phyloP scores from a whole-genome alignment of 2,329 filamentous ascomycete genomes.

The Penicillium hordei region DNA sequence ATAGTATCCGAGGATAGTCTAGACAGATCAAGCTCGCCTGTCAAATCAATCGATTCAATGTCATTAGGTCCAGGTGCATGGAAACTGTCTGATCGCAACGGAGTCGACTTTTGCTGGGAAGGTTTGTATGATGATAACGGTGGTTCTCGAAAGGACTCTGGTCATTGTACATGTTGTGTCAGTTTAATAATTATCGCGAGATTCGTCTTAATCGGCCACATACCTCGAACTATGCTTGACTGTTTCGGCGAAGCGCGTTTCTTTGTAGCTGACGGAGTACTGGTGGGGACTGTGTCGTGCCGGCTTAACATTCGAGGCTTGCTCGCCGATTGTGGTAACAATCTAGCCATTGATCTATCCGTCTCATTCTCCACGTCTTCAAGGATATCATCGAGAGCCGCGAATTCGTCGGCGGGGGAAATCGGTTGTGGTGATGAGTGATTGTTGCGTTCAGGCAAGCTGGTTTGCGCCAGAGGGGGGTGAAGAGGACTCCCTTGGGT shows the following conservation, averaged over 20 bases:
- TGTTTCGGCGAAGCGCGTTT: constrained; percentile 13
- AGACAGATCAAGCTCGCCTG: constrained; percentile 37
- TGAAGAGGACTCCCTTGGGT: constrained; percentile 39
- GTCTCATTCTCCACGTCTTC: constrained; percentile 30
- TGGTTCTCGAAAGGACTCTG: constrained; percentile 20
- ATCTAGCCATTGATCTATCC: constrained; percentile 44
- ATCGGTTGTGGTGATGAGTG: constrained; percentile 19
- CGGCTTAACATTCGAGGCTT: constrained; percentile 43
- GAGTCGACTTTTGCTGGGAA: constrained; percentile 21
- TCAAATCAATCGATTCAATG: constrained; percentile 49
- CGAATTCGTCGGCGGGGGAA: constrained; percentile 20
- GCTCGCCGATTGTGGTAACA: constrained; percentile 42
- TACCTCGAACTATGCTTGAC: constrained; percentile 29
- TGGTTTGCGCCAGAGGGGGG: constrained; percentile 25
- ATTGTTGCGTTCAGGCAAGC: constrained; percentile 28
- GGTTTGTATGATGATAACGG: constrained; percentile 21
- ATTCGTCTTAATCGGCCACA: not conserved
- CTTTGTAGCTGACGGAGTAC: constrained; percentile 24
- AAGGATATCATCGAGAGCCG: constrained; percentile 20
- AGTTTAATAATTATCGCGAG: not conserved
- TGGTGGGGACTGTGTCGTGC: constrained; percentile 21
- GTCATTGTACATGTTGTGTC: not conserved
- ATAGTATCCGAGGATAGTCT: constrained; percentile 41
- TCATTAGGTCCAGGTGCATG: constrained; percentile 29
- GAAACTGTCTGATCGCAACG: constrained; percentile 20